Evolutionary conservation across 306 rosid species (phyloP).

Genomic region (Casuarina cunninghamiana): DNA sequence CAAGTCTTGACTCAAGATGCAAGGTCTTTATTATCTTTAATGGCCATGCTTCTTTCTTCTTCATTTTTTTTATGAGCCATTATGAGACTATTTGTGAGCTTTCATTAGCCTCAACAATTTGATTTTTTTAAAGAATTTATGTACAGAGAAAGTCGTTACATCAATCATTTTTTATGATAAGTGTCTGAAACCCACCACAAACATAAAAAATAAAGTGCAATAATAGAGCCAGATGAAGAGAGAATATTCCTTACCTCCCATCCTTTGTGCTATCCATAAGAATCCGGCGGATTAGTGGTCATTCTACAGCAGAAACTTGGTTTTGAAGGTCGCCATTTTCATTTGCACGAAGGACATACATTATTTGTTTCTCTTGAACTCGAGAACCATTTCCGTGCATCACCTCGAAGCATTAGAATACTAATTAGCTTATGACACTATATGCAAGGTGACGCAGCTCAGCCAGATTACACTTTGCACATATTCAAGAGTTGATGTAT

Average conservation of each 20-base stretch:
- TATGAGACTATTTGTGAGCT: too few relatives aligned
- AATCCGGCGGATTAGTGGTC: slow-evolving; percentile 75
- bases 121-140: too few relatives aligned
- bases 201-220: not conserved
- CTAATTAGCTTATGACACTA: slow-evolving; percentile 12
- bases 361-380: slow-evolving; percentile 52
- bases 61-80: too few relatives aligned
- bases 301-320: slow-evolving; percentile 57
- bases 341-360: slow-evolving; percentile 86
- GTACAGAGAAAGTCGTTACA: too few relatives aligned
- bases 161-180: too few relatives aligned
- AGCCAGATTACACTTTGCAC: slow-evolving; percentile 59
- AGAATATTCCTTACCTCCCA: slow-evolving; percentile 59
- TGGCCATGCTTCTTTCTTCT: too few relatives aligned
- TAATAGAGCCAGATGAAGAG: slow-evolving; percentile 9
- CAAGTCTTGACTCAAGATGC: too few relatives aligned
- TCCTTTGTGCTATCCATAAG: slow-evolving; percentile 82
- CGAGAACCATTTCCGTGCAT: slow-evolving; percentile 74
- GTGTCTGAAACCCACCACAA: too few relatives aligned
- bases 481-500: slow-evolving; percentile 68
- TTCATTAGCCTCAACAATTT: too few relatives aligned
- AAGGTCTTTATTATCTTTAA: too few relatives aligned
- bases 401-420: slow-evolving; percentile 25
- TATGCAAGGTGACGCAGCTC: slow-evolving; percentile 7
- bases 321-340: slow-evolving; percentile 67